Base-by-base conservation (phyloP, 1,139 yeast genomes). In the Citeromyces siamensis region DNA sequence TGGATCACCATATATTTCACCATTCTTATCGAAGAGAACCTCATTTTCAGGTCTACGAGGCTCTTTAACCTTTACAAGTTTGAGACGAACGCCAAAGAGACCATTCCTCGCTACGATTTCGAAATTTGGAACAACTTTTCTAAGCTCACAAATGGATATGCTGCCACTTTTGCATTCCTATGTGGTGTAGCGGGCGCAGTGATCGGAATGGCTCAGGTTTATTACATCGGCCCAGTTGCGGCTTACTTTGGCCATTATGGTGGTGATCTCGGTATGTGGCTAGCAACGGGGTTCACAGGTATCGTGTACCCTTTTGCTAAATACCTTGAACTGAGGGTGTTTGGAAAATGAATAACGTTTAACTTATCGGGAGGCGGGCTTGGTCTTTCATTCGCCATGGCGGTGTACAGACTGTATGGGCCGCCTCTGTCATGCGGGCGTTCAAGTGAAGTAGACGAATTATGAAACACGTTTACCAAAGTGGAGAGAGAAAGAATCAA, bases 161-260 rank as follows among this genome's bases (percentile, higher is more conserved):
- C 96, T 2, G 94, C 94, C 37, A 54, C 72, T 8, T 61, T 79
- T 49, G 94, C 80, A 3, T 81, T 86, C 62, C 66, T 79, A 52
- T 73, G 78, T 49, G 97, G 96, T 52, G 79, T 75, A 36, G 86
- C 79, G 21, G 96, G 95, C 48, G 85, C 80, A 21, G 90, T 78
- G 13, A 48, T 82, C 31, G 96, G 97, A 42, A 85, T 88, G 95
- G 64, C 69, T 52, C 95, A 86, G 64, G 71, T 68, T 6, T 88
- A 93, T 79, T 88, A 75, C 63, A 55, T 55, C 14, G 95, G 96
- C 38, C 77, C 75, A 35, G 52, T 85, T 43, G 93, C 80, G 23
- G 55, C 51, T 35, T 45, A 56, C 39, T 71, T 83, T 47, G 94
- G 93, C 37, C 68, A 60, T 2, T 60, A 49, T 46, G 90, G 90